Base-by-base conservation (phyloP, 1,284 basidiomycete genomes). In the Ceratobasidium sp. region DNA sequence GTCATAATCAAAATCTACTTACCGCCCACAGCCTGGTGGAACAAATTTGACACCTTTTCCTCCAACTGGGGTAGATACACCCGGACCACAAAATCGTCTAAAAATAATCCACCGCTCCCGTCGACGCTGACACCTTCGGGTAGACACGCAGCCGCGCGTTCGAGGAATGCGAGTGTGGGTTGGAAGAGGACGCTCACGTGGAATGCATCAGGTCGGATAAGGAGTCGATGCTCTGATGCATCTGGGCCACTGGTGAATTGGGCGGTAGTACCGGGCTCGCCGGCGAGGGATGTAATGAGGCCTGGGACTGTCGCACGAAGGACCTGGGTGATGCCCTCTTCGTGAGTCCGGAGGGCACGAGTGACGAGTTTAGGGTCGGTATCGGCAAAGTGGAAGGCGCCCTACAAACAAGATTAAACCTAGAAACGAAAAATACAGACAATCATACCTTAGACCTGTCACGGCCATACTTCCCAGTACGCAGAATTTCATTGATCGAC, bases 41-140 rank as follows among this genome's bases (percentile, higher is more conserved):
- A 98, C 34, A 96, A 81, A 58, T 86, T 83, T 0, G 92, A 89
- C 45, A 98, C 94, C 78, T 95, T 96, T 75, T 98, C 96, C 78
- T 98, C 96, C 70, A 99, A 80, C 77, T 97, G 94, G 0, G 96
- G 96, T 47, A 99, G 80, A 80, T 98, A 99, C 0, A 95, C 90
- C 72, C 91, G 91, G 64, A 94, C 82, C 6, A 99, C 95, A 77
- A 99, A 99, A 68, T 98, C 94, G 72, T 98, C 94, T 70, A 99
- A 77, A 35, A 96, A 86, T 15, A 85, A 83, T 50, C 87, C 90
- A 40, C 35, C 27, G 31, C 17, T n/a, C 35, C 52, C 64, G 8
- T 38, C 50, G 87, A 84, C 1, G 93, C n/a, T n/a, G n/a, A 92
- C 81, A 15, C 45, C 52, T 4, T 55, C 56, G 1, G 72, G 70